Base-by-base conservation (phyloP, 805 yeast genomes). In the Ogataea sp. region DNA sequence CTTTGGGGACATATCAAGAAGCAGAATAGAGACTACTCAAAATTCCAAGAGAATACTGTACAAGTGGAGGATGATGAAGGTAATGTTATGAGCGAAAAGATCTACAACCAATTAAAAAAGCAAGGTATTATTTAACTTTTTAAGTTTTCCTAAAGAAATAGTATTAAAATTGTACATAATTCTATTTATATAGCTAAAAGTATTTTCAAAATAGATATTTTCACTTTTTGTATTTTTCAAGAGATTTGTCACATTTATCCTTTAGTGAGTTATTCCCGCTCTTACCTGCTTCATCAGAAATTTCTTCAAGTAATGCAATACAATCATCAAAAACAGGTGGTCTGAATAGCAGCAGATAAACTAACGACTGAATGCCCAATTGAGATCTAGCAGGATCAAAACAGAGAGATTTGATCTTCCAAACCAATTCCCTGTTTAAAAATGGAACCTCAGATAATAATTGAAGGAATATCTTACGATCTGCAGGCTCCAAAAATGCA, bases 21-120 rank as follows among this genome's bases (percentile, higher is more conserved):
- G 37, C 64, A 65, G 36, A 48, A 52, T 4, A 55, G 71, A 32
- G 48, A 56, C 9, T 59, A 58, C 38, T 65, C 67, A 25, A 64
- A 63, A 20, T 65, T 68, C 39, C 55, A 52, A 34, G 83, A 80
- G 45, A 66, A 69, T 39, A 75, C 77, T 1, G 70, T 81, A 11
- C 95, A 93, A 58, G 83, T 89, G 27, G 97, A 90, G 56, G 97
- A 93, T 54, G 82, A 76, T 1, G 88, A 86, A 15, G 98, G 97
- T 10, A 90, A 93, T 54, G 95, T 86, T 14, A 83, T 90, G 94
- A 74, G 83, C 26, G 81, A 79, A 49, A 75, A 77, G 48, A 89
- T 86, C 32, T 90, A 85, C 58, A 70, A 79, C 16, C 97, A 93
- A 48, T 67, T 90, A 55, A 84, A 86, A 61, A 81, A 76, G 48